phyloP scores from a whole-genome alignment of 805 yeast genomes.

The Starmera caribaea region DNA sequence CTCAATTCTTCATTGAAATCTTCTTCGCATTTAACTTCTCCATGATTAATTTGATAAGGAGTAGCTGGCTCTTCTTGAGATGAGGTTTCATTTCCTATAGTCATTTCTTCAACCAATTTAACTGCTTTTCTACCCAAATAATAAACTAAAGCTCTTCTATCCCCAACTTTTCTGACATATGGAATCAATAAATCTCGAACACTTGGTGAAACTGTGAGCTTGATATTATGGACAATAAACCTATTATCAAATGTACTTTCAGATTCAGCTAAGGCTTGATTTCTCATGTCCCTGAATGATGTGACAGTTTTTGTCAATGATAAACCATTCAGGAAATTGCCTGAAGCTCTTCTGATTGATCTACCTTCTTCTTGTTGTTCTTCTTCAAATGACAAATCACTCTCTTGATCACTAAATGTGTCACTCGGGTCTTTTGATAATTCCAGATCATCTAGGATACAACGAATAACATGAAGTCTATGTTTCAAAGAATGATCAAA shows the following conservation, averaged over 20 bases:
- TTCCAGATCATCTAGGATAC: slow-evolving; percentile 21
- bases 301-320: slow-evolving; percentile 10
- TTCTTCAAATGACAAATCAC: slow-evolving; percentile 3
- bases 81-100: slow-evolving; percentile 7
- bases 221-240: slow-evolving; percentile 46
- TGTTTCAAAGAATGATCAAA: slow-evolving; percentile 23
- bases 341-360: not conserved
- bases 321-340: slow-evolving; percentile 1
- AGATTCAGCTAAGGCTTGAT: slow-evolving; percentile 16
- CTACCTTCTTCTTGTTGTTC: not conserved
- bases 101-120: slow-evolving; percentile 33
- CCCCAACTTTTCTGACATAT: slow-evolving; percentile 35
- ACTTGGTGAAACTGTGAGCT: slow-evolving; percentile 43
- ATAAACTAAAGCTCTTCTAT: slow-evolving; percentile 31
- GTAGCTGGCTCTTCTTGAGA: slow-evolving; percentile 3
- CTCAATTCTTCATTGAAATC: slow-evolving; percentile 39
- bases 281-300: slow-evolving; percentile 22
- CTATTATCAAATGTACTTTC: slow-evolving; percentile 41
- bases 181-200: slow-evolving; percentile 38
- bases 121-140: slow-evolving; percentile 41
- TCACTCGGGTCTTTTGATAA: slow-evolving; percentile 15
- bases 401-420: slow-evolving; percentile 11
- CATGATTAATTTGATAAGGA: slow-evolving; percentile 29
- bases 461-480: slow-evolving; percentile 20
- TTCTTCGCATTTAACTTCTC: slow-evolving; percentile 26